Evolutionary conservation across 768 basidiomycete species (phyloP), one percentile per base, ranked within the genome.

Genomic region (Rhodocollybia butyracea): DNA sequence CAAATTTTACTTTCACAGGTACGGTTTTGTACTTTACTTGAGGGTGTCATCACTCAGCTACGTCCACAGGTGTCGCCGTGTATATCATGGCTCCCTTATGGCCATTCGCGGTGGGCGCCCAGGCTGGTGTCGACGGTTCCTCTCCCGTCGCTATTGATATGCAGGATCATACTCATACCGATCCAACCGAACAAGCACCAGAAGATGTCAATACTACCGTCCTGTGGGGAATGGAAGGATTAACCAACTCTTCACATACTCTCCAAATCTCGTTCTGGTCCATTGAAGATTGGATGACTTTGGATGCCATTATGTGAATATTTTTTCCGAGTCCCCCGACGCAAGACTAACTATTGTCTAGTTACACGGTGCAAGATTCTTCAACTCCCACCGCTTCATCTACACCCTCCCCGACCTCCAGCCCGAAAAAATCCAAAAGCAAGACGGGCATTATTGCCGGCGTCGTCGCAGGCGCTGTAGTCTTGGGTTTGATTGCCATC

Each of bases 1-100:
- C 77, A n/a, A 64, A 66, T 2, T 71, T 78, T 53, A 67, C 57
- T 2, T 79, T 79, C 58, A 75, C 71, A 31, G 77, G 77, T 78
- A 48, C 12, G 63, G n/a, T n/a, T n/a, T n/a, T n/a, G n/a, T n/a
- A n/a, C n/a, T n/a, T n/a, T n/a, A n/a, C n/a, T n/a, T n/a, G n/a
- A n/a, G n/a, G n/a, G n/a, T n/a, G n/a, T n/a, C n/a, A n/a, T n/a
- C n/a, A n/a, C n/a, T n/a, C n/a, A n/a, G n/a, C n/a, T n/a, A n/a
- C n/a, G n/a, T n/a, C n/a, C n/a, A n/a, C 39, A 78, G 78, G 77
- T 27, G 68, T 72, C 5, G 74, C 74, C 1, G 66, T 80, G 17
- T 78, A 75, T 46, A 76, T 74, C 56, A 57, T 76, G 40, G 72
- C 73, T 0, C 76, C 78, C 12, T 64, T 71, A 6, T 80, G 77